Evolutionary conservation across 73 alveolate genomes (phyloP), one percentile per base, ranked within the genome.

Genomic region (Paramecium bursaria): DNA sequence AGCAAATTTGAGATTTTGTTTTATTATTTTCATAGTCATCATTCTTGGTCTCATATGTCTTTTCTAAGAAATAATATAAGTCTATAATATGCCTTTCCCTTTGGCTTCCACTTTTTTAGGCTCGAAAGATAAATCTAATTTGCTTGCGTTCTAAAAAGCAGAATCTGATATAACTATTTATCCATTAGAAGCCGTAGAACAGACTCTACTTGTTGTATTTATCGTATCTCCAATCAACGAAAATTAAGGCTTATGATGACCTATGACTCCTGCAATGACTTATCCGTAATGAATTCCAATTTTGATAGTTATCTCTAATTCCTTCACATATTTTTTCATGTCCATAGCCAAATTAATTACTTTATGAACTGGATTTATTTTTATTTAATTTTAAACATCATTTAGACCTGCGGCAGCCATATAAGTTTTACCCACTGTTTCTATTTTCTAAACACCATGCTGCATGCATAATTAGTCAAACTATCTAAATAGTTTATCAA

Each of bases 331-430:
- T 39, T 44, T 39, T 42, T 67, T 67, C 82, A 67, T 67, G 44
- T 67, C 82, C 44, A 67, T 21, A 10, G 82, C 82, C 3, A 67
- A 42, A 10, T 53, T 39, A 1, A 67, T 67, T 0, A 67, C 53
- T 67, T 67, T 67, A 67, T 67, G 33, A 2, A 67, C 55, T 4
- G 82, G 82, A 67, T 67, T 74, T 21, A 75, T 7, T 26, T 89
- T 85, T 48, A 39, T 30, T 47, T 88, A 74, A 73, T 74, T 74
- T 67, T 74, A 89, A 19, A 55, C 44, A 3, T 53, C 53, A 49
- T 88, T 87, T 3, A 91, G 88, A n/a, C 98, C 98, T 39, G 95
- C 98, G 15, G 95, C 90, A 17, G 95, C 95, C 95, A 93, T 89
- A 74, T 93, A 93, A 0, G 98, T 90, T 73, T 91, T 91, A 0